Percentiles rank a stretch among this genome's conserved stretches.
These are phyloP conservation scores for Byssoonygena ceratinophila DNA, from an alignment of 2,329 filamentous ascomycete species.

Conservation along the genomic window DNA sequence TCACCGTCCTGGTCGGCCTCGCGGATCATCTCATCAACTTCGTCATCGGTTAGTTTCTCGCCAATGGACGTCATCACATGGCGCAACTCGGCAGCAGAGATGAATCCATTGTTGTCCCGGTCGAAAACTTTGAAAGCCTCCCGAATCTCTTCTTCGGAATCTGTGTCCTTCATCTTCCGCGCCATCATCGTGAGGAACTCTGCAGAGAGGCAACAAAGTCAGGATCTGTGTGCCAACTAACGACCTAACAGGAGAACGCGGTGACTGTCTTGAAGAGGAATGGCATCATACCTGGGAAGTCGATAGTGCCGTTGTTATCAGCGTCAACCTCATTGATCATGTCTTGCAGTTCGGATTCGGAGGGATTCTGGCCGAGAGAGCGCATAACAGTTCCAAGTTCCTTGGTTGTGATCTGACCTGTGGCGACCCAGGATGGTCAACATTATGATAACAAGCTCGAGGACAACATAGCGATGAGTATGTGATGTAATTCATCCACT, in stretches of 20 bases:
- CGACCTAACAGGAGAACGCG: too few species aligned
- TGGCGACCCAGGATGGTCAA: conserved; percentile 3
- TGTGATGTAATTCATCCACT: background rate
- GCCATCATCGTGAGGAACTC: conserved; percentile 93
- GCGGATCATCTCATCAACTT: conserved; percentile 88
- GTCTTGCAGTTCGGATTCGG: conserved; percentile 79
- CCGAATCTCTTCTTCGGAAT: conserved; percentile 81
- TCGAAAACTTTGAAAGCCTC: conserved; percentile 87
- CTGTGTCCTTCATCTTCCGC: conserved; percentile 87
- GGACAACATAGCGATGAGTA: background rate
- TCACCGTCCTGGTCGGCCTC: conserved; percentile 85
- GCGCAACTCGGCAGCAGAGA: conserved; percentile 75
- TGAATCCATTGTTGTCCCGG: conserved; percentile 85
- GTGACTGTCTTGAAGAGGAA: too few species aligned
- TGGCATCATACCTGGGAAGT: conserved; percentile 63
- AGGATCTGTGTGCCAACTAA: background rate
- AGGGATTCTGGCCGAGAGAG: conserved; percentile 80
- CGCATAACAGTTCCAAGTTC: conserved; percentile 85
- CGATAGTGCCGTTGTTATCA: conserved; percentile 86
- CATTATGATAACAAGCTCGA: background rate
- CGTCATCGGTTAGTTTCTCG: conserved; percentile 81
- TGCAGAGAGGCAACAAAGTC: conserved; percentile 29
- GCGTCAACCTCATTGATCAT: conserved; percentile 93
- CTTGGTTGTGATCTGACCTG: conserved; percentile 86
- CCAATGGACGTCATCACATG: conserved; percentile 89